Evolutionary conservation across 148 eudicot genomes (phyloP), one percentile per base, ranked within the genome.

Genomic region (Fagopyrum homotropicum): DNA sequence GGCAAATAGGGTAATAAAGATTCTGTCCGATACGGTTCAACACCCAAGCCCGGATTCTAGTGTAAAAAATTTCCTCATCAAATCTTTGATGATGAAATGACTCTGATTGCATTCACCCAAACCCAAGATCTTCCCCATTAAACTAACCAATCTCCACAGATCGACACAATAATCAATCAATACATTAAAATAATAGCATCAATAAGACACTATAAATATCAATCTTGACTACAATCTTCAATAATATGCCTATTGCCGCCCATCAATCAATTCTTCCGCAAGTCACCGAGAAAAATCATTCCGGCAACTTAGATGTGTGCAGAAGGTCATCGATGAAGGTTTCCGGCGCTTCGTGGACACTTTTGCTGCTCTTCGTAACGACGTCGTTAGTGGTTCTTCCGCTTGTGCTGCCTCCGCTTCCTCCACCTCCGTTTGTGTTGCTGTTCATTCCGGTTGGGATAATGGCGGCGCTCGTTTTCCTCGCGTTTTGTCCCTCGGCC

Each of bases 71-170:
- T 66, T 14, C 7, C 47, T 9, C 2, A 35, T 43, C 71, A 66
- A 66, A 66, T 35, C 46, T 15, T 66, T 14, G 46, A 0, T 40
- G 45, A 64, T 66, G 46, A 66, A 35, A 66, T 47, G 17, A 66
- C 71, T 43, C 46, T 8, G 71, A 66, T 66, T 66, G n/a, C 71
- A 66, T 43, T 66, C 71, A 66, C 71, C 45, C 71, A 35, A 66
- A 40, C 46, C 71, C 47, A 40, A 66, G 17, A 66, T 40, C 10
- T 7, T 64, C 45, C 15, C 70, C 46, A 35, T 35, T 64, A 11
- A 11, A 35, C 46, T 66, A 66, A 14, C 43, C 47, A 66, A 66
- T 66, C 47, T 66, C 40, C 43, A 66, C 47, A 66, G 19, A 40
- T 66, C n/a, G 12, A 66, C 43, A 14, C 0, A 40, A 35, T 66